Conservation (phyloP, 805 yeast species). For the Candida palmyrensis region DNA sequence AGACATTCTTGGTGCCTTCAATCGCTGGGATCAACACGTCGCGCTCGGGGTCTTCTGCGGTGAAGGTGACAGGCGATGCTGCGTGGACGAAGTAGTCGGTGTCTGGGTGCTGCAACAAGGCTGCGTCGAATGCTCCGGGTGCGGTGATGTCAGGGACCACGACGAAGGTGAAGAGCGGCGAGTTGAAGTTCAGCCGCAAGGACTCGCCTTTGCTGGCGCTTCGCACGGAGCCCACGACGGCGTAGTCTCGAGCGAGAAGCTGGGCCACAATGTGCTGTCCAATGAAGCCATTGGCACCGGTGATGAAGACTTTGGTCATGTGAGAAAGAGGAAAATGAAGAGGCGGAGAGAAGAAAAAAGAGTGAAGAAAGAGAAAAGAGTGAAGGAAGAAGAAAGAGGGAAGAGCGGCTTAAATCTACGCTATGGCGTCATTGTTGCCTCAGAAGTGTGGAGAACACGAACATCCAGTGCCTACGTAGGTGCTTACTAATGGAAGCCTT, state of each 20-base stretch:
- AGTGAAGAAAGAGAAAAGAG: no score
- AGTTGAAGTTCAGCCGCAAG: slow-evolving; percentile 21
- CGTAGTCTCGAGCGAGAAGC: slow-evolving; percentile 35
- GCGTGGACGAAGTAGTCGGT: slow-evolving; percentile 53
- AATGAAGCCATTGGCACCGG: slow-evolving; percentile 53
- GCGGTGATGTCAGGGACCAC: slow-evolving; percentile 44
- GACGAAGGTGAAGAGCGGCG: slow-evolving; percentile 34
- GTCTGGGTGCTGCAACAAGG: slow-evolving; percentile 43
- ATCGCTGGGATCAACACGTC: slow-evolving; percentile 54
- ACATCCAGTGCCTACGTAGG: no score
- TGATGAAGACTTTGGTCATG: slow-evolving; percentile 31
- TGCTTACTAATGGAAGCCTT: no score
- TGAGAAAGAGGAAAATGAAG: not conserved
- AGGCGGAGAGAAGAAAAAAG: no score
- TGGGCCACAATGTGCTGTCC: slow-evolving; percentile 44
- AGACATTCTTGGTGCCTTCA: slow-evolving; percentile 47
- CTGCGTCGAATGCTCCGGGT: slow-evolving; percentile 39
- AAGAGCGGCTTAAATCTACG: no score
- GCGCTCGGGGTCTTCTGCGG: slow-evolving; percentile 39
- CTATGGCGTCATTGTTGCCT: no score
- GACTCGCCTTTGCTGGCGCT: slow-evolving; percentile 34
- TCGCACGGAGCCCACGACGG: slow-evolving; percentile 48
- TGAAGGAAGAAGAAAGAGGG: no score
- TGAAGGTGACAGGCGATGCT: slow-evolving; percentile 54
- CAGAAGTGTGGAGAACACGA: no score